phyloP scores from a whole-genome alignment of 345 rosid genomes.

The Eucalyptus cladocalyx region DNA sequence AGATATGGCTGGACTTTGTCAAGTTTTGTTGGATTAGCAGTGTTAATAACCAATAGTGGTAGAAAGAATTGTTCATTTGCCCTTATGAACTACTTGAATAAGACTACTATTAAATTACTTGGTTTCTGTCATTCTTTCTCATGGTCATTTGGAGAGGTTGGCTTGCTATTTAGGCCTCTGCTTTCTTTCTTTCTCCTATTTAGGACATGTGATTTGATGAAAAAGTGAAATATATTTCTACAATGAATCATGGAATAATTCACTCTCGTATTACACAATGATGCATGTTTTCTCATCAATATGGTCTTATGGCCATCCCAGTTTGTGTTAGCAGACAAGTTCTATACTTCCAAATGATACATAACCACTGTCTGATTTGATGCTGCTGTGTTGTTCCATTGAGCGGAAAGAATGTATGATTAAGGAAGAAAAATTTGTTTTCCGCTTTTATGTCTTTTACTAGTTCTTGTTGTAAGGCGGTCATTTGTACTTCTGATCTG shows the following conservation, averaged over 20 bases:
- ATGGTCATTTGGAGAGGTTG: not conserved
- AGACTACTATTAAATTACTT: not conserved
- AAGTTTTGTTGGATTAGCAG: not conserved
- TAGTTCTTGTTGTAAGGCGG: not conserved
- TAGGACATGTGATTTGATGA: not conserved
- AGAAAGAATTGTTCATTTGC: not conserved
- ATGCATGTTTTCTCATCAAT: not conserved
- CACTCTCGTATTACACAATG: not conserved
- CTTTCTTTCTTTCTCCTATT: not conserved
- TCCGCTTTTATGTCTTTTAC: not conserved
- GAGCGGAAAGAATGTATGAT: not conserved
- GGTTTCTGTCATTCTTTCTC: not conserved
- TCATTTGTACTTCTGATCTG: not conserved
- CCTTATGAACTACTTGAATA: not conserved
- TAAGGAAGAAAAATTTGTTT: not conserved
- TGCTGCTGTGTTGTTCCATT: not conserved
- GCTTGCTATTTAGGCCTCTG: not conserved
- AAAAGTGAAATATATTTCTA: not conserved
- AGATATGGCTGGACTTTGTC: not conserved
- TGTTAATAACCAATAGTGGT: not conserved
- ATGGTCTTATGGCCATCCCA: not conserved
- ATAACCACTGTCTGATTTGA: not conserved
- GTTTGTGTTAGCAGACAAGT: not conserved
- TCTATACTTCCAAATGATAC: not conserved
- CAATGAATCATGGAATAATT: not conserved